Conservation (phyloP, 768 basidiomycete species). For the Agrocybe pediades region DNA sequence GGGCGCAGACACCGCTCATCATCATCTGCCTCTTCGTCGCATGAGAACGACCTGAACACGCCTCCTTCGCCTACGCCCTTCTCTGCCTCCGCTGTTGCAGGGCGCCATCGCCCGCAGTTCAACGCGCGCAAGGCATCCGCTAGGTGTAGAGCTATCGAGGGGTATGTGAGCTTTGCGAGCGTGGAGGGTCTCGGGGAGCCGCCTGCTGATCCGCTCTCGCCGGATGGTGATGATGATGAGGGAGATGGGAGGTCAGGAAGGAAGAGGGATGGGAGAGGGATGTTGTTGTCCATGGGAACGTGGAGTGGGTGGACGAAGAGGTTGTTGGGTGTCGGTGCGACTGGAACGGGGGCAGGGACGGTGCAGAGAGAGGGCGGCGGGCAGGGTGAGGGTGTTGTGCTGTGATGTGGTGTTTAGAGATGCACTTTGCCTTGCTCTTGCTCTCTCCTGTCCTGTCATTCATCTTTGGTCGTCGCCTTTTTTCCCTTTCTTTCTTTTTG, state of each 20-base stretch:
- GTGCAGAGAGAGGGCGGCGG: background rate
- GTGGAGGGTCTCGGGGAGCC: constrained; percentile 70
- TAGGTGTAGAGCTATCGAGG: constrained; percentile 54
- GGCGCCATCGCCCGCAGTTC: constrained; percentile 40
- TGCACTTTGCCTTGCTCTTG: no score
- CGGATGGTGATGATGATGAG: background rate
- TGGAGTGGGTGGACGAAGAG: background rate
- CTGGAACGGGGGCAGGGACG: no score
- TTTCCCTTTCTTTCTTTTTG: background rate
- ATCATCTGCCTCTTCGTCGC: background rate
- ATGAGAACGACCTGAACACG: background rate
- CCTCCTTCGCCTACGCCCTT: background rate
- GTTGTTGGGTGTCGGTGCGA: background rate
- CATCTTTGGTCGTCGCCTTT: no score
- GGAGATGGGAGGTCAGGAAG: background rate
- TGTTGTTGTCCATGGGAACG: background rate
- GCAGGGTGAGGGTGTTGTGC: no score
- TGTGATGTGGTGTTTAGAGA: no score
- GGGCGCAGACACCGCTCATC: background rate
- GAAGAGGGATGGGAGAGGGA: no score
- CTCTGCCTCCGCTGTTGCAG: constrained; percentile 8
- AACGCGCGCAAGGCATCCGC: constrained; percentile 65
- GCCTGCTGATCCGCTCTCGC: constrained; percentile 26
- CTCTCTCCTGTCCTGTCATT: background rate
- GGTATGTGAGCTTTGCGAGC: constrained; percentile 69